These are phyloP conservation scores for Fusarium musae DNA, from an alignment of 2,329 filamentous ascomycete species.

Conservation along the genomic window DNA sequence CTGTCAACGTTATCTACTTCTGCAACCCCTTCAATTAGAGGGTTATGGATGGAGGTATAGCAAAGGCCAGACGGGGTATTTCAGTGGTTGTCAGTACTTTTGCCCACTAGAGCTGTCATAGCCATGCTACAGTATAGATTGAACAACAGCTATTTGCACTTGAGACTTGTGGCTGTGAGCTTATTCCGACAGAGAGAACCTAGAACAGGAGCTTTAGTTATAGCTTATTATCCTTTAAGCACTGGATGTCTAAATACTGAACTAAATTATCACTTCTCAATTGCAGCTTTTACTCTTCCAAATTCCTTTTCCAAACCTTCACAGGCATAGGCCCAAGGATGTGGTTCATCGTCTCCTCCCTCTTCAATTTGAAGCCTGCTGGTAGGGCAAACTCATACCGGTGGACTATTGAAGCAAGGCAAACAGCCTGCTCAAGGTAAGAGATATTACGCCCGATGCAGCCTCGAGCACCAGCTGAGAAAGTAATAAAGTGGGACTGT, in stretches of 20 bases:
- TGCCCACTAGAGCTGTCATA: background rate
- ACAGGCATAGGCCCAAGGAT: background rate
- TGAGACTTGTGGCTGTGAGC: no score
- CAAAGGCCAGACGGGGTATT: background rate
- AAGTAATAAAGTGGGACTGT: constrained; percentile 53
- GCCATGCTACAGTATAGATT: background rate
- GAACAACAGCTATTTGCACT: no score
- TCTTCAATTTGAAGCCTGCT: background rate
- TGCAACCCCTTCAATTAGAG: background rate
- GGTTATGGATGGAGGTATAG: no score
- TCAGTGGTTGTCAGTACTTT: background rate
- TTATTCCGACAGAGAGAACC: no score
- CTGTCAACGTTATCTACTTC: background rate
- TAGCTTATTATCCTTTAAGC: no score
- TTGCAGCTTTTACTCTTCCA: background rate
- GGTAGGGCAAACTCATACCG: constrained; percentile 44
- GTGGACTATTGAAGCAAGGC: constrained; percentile 55
- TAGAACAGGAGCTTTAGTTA: no score
- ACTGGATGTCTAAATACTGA: no score
- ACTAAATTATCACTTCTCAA: no score
- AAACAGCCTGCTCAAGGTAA: constrained; percentile 58
- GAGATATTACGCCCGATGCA: constrained; percentile 55
- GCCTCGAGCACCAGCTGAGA: constrained; percentile 53
- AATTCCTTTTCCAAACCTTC: background rate
- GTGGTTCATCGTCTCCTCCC: background rate